Percentiles rank a stretch among this genome's conserved stretches.
phyloP scores from a whole-genome alignment of 2,329 filamentous ascomycete species.

The Fusarium nisikadoi region DNA sequence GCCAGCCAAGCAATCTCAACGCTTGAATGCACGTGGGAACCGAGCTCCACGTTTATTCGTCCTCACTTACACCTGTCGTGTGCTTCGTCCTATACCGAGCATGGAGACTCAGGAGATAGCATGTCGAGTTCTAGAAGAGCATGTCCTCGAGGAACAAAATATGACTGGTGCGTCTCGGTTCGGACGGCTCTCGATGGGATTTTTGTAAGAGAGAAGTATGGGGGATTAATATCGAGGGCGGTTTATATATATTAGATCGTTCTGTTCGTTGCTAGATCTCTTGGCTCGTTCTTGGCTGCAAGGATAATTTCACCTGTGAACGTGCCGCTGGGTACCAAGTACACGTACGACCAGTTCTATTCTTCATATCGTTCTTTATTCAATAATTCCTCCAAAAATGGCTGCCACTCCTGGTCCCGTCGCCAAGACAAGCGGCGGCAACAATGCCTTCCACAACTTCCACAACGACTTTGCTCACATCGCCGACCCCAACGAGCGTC shows the following conservation, averaged over 20 bases:
- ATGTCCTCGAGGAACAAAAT: constrained; percentile 5
- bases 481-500: constrained; percentile 79
- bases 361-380: background rate
- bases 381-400: constrained; percentile 18
- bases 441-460: constrained; percentile 80
- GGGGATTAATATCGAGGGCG: background rate
- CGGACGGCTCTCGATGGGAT: constrained; percentile 18
- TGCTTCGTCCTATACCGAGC: constrained; percentile 36
- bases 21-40: constrained; percentile 35
- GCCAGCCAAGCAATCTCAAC: constrained; percentile 39
- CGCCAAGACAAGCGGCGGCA: constrained; percentile 69
- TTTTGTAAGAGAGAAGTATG: background rate
- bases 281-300: constrained; percentile 26
- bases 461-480: constrained; percentile 75
- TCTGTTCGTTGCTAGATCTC: background rate
- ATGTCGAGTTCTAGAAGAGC: background rate
- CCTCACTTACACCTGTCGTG: constrained; percentile 18
- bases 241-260: constrained; percentile 24
- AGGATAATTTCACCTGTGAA: constrained; percentile 13
- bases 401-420: constrained; percentile 22
- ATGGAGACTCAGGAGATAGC: constrained; percentile 6
- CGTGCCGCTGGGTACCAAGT: constrained; percentile 2
- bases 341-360: background rate
- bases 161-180: constrained; percentile 32
- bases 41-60: constrained; percentile 30